Base-by-base conservation (phyloP, 78 protist species). In the Dictyostelium capitatum region DNA sequence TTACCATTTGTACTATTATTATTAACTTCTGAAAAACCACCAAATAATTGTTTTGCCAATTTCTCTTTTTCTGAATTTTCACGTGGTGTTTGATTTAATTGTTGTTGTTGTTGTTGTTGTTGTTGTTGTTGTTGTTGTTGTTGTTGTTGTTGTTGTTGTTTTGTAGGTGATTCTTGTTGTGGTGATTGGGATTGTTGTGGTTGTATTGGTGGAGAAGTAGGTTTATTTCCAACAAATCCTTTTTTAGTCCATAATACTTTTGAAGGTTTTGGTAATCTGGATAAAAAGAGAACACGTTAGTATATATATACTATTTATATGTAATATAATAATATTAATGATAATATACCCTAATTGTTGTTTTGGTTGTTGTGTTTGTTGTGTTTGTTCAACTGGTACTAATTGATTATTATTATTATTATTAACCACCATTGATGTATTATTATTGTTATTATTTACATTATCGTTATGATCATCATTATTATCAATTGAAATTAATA, bases 241-340 rank as follows among this genome's bases (percentile, higher is more conserved):
- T 87, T 37, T 50, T 87, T 87, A n/a, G 93, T 87, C 93, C 93
- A 87, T 28, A 73, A 70, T 37, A 87, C 81, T 46, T 87, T 87
- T 11, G 37, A 62, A 12, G 93, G 79, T 65, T 87, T 87, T 23
- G 93, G 93, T 41, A 87, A 19, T 50, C 32, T 48, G 6, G 2
- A 28, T 1, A 14, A 9, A 28, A 65, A 65, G 3, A 65, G 0
- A 3, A 37, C 2, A 1, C 43, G 2, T 37, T 37, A 37, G 43
- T 37, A 37, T 37, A 3, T 37, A 37, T 3, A 37, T 37, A n/a
- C n/a, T n/a, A n/a, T n/a, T n/a, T n/a, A 37, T 37, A 37, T 37
- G 43, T 37, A 37, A 37, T 2, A 2, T 37, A 37, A 37, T 37
- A 37, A 37, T 37, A 37, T 3, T 37, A 37, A 37, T 37, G 43